These are phyloP conservation scores for Dictyostelium firmibasis DNA, from an alignment of 78 protist species.

Conservation along the genomic window DNA sequence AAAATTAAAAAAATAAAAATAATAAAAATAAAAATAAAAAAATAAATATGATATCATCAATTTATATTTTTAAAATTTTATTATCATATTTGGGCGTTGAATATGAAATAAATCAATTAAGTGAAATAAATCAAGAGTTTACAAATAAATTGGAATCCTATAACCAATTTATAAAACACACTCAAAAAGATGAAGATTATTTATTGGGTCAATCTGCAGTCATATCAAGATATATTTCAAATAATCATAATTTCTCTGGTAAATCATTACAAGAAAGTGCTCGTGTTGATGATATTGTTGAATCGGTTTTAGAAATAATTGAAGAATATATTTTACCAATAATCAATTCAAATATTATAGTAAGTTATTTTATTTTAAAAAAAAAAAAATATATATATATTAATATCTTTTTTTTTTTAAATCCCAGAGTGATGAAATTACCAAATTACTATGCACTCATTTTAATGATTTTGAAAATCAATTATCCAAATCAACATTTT, in stretches of 20 bases:
- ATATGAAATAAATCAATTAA: background rate
- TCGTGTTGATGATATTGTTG: background rate
- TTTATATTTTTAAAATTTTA: background rate
- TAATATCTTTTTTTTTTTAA: background rate
- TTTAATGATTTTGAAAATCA: background rate
- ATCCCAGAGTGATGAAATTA: background rate
- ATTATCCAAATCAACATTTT: background rate
- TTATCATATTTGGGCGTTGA: background rate
- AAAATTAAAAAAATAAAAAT: background rate
- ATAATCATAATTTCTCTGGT: background rate
- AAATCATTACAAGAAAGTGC: background rate
- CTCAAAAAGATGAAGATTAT: background rate
- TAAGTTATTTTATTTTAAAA: background rate
- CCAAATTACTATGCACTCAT: background rate
- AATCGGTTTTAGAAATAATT: conserved; percentile 6
- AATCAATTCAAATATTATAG: background rate
- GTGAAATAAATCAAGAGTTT: background rate
- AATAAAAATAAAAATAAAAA: background rate
- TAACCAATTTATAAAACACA: conserved; percentile 6
- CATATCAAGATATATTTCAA: conserved; percentile 5
- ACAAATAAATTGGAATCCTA: background rate
- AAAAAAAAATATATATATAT: background rate
- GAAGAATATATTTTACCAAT: background rate
- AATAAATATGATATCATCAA: background rate
- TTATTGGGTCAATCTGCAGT: background rate